Evolutionary conservation across 1,139 yeast genomes (phyloP).

Genomic region (Protomyces macrosporus): DNA sequence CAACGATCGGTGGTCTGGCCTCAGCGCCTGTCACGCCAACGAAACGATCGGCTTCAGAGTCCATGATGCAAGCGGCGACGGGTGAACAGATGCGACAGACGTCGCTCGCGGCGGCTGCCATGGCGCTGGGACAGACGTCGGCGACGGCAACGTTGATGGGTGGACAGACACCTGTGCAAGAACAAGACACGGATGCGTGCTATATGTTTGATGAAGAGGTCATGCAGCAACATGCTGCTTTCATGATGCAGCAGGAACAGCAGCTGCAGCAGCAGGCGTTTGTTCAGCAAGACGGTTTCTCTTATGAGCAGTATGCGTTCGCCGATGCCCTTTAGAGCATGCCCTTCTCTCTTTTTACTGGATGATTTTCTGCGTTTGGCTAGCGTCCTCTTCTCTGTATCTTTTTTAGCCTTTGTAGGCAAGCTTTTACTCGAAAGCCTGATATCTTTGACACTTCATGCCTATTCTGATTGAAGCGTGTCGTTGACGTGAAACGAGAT

Average conservation of each 20-base stretch:
- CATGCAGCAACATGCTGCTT: background rate
- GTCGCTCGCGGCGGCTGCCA: background rate
- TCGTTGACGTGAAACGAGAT: too few species aligned
- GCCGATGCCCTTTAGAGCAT: background rate
- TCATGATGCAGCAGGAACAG: background rate
- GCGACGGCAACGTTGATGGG: background rate
- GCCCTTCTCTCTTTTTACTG: too few species aligned
- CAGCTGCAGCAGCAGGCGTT: background rate
- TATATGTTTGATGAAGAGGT: background rate
- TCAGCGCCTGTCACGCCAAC: too few species aligned
- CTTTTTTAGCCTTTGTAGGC: too few species aligned
- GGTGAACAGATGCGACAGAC: background rate
- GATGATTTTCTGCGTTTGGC: too few species aligned
- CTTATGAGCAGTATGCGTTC: background rate
- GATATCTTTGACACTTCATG: too few species aligned
- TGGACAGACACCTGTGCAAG: background rate
- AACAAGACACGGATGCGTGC: background rate
- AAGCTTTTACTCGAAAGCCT: too few species aligned
- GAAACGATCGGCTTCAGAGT: too few species aligned
- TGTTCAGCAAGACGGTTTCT: background rate
- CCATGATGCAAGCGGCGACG: too few species aligned
- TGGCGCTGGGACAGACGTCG: background rate
- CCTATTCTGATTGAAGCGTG: too few species aligned
- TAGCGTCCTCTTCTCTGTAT: too few species aligned
- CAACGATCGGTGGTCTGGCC: too few species aligned